Conservation (phyloP, 2,329 filamentous ascomycete genomes). For the Moelleriella libera region DNA sequence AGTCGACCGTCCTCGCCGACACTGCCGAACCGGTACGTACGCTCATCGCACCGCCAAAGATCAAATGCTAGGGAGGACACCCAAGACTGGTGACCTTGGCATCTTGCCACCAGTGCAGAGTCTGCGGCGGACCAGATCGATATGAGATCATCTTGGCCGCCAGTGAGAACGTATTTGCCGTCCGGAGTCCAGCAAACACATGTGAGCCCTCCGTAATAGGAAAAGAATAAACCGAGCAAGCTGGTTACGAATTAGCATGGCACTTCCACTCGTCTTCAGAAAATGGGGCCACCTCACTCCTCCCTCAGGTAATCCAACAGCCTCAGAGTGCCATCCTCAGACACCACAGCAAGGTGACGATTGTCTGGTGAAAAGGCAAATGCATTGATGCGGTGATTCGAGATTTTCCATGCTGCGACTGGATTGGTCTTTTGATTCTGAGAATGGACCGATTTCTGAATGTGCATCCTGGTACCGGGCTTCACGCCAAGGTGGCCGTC, state of each 20-base stretch:
- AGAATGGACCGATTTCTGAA: slow-evolving; percentile 86
- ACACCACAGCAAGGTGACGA: slow-evolving; percentile 74
- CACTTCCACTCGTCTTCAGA: not conserved
- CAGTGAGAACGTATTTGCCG: slow-evolving; percentile 87
- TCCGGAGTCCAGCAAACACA: slow-evolving; percentile 98
- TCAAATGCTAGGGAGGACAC: slow-evolving; percentile 90
- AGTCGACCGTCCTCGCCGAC: slow-evolving; percentile 88
- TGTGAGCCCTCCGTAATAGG: slow-evolving; percentile 85
- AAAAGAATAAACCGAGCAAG: slow-evolving; percentile 73
- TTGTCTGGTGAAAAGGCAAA: slow-evolving; percentile 88
- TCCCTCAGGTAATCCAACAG: slow-evolving; percentile 89
- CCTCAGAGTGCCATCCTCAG: slow-evolving; percentile 78
- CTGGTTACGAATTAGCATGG: slow-evolving; percentile 25
- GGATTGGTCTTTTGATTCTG: slow-evolving; percentile 90
- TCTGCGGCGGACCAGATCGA: slow-evolving; percentile 91
- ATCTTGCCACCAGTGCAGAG: slow-evolving; percentile 72
- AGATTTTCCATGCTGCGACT: slow-evolving; percentile 82
- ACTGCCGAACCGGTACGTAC: slow-evolving; percentile 89
- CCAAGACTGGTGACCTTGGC: slow-evolving; percentile 92
- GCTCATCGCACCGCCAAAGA: slow-evolving; percentile 90
- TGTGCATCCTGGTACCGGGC: slow-evolving; percentile 40
- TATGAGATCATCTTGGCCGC: slow-evolving; percentile 89
- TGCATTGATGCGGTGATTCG: slow-evolving; percentile 78
- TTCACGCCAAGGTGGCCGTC: slow-evolving; percentile 17
- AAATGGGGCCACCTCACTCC: slow-evolving; percentile 41